Evolutionary conservation across 495 filamentous ascomycete species (phyloP), one percentile per base, ranked within the genome.

Genomic region (Penicillium lividum): DNA sequence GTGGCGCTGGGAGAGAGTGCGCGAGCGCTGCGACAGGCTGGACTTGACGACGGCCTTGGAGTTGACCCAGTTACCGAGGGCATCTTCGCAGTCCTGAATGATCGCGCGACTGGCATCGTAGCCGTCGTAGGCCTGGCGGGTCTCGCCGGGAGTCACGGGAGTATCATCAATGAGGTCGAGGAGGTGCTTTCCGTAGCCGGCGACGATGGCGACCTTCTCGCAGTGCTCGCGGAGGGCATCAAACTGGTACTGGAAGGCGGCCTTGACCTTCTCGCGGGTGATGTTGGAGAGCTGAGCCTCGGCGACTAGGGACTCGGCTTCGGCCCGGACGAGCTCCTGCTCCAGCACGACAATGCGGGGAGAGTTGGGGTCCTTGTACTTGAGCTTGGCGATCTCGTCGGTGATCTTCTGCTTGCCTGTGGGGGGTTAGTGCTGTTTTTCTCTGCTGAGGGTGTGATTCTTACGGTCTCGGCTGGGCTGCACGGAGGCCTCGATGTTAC

Each of bases 211-310:
- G 15, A 98, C 82, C 79, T 98, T 98, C 81, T 98, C 94, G 76
- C 90, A 95, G 79, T 98, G 94, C 77, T 98, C 94, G 56, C 91
- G 89, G 60, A 98, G 85, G 42, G 95, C 94, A 72, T 98, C 94
- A 66, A 98, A 98, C 68, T 98, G 94, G 79, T 98, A 98, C 60
- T 90, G 89, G 79, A 97, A 98, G 15, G 94, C 95, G 13, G 93
- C 87, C 84, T 98, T 98, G 69, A 98, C 84, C 85, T 98, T 98
- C 78, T 98, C 93, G 66, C 94, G 93, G 40, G 94, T 98, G 72
- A 98, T 98, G 81, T 98, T 98, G 68, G 92, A 97, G 48, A 98
- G 83, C 73, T 98, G 94, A 34, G 94, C 94, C 75, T 98, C 94
- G 63, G 94, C 94, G 42, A 98, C 94, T 18, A 98, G 85, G 16